A percentile compares a stretch with the other conserved stretches of the same genome.
Evolutionary conservation across 257 asterid species (phyloP).

Genomic region (Solanum sitiens): DNA sequence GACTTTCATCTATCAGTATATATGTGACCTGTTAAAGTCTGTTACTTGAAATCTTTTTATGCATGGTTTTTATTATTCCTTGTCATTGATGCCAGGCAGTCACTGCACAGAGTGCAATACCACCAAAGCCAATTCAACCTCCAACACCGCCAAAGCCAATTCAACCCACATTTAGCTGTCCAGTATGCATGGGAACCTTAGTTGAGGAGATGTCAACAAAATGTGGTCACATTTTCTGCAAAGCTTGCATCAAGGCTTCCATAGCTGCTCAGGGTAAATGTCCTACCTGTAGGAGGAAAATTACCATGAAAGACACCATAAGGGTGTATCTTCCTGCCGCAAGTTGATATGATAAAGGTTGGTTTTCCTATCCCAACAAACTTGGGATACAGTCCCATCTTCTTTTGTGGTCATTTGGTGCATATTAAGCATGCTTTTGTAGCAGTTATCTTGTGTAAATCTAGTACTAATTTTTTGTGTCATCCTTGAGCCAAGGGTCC

Average conservation of each 20-base stretch:
- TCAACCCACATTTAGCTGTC: constrained; percentile 73
- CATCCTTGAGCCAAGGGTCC: not conserved
- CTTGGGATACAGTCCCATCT: not conserved
- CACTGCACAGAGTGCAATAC: constrained; percentile 13
- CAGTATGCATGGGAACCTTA: constrained; percentile 79
- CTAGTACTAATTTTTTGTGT: not conserved
- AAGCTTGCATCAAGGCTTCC: constrained; percentile 76
- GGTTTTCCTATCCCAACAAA: constrained; percentile 1
- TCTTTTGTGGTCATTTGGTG: not conserved
- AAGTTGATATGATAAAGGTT: constrained; percentile 30
- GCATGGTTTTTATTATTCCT: not conserved
- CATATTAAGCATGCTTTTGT: not conserved
- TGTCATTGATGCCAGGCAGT: constrained; percentile 16
- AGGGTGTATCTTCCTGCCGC: constrained; percentile 78
- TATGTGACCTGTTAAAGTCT: not conserved
- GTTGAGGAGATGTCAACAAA: constrained; percentile 76
- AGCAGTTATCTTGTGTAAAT: not conserved
- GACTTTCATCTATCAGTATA: not conserved
- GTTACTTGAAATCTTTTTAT: not conserved
- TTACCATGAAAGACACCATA: constrained; percentile 49
- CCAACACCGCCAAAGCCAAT: constrained; percentile 36
- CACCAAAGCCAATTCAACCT: constrained; percentile 49
- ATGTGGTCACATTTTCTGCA: constrained; percentile 96
- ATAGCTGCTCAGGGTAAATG: constrained; percentile 74
- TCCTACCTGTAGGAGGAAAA: constrained; percentile 81